Percentiles rank a stretch among this genome's conserved stretches.
phyloP scores from a whole-genome alignment of 352 stramenopile species.

The Salisapilia sapeloensis region DNA sequence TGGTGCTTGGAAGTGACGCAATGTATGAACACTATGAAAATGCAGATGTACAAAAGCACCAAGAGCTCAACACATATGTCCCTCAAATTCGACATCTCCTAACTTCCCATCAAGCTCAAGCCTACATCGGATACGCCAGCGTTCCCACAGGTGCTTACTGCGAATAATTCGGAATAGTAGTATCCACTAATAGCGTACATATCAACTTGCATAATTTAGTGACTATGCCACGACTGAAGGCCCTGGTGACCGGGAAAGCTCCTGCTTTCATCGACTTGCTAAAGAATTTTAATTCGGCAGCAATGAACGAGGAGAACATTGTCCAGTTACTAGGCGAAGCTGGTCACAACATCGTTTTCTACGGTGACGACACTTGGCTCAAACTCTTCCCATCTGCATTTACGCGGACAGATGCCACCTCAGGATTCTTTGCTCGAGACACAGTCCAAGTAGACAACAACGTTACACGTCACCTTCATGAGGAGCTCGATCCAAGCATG shows the following conservation, averaged over 20 bases:
- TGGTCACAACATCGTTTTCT: conserved; percentile 61
- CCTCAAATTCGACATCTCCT: conserved; percentile 40
- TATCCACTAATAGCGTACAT: conserved; percentile 2
- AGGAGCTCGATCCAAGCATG: conserved; percentile 74
- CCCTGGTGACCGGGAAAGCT: conserved; percentile 66
- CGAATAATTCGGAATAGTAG: conserved; percentile 1
- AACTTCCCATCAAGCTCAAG: conserved; percentile 21
- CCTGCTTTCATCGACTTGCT: conserved; percentile 83
- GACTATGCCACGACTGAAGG: conserved; percentile 81
- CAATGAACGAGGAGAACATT: conserved; percentile 60
- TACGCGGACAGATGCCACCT: conserved; percentile 54
- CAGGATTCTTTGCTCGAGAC: conserved; percentile 79
- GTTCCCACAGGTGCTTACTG: conserved; percentile 31
- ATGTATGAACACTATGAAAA: conserved; percentile 12
- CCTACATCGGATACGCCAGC: conserved; percentile 64
- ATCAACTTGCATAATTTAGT: conserved; percentile 14
- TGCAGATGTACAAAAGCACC: background rate
- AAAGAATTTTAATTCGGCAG: conserved; percentile 82
- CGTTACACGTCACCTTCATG: conserved; percentile 62
- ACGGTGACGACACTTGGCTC: conserved; percentile 84
- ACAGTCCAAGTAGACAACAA: conserved; percentile 77
- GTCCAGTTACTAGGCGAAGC: conserved; percentile 26
- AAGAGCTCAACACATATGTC: conserved; percentile 53
- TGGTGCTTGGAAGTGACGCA: conserved; percentile 54
- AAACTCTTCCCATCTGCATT: conserved; percentile 71